Evolutionary conservation across 2,329 filamentous ascomycete genomes (phyloP), one percentile per base, ranked within the genome.

Genomic region (Cordyceps fumosorosea): DNA sequence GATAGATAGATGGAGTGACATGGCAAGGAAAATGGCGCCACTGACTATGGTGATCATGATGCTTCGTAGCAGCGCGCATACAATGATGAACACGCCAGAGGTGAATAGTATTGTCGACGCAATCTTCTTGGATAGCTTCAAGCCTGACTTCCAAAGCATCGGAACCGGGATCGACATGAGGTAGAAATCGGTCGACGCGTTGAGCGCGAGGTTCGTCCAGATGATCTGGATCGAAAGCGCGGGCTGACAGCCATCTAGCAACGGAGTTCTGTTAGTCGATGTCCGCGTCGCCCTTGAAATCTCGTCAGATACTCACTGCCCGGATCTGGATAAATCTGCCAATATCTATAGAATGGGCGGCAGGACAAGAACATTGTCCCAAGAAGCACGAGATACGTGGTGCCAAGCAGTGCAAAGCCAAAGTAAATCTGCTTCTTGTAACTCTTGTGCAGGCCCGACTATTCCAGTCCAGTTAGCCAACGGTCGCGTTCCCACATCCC

Each of bases 61-160:
- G 59, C 79, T 81, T 48, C 83, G 81, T 10, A 86, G 71, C 61
- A 84, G 78, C 3, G 80, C 81, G 22, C 79, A 79, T 47, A 80
- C 76, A 66, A 82, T 84, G 54, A 84, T 79, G 66, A 86, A 84
- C 14, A 80, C 67, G 6, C 81, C 83, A 14, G 81, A 81, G 42
- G 78, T 78, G 68, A 85, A 86, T 18, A 87, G 74, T 5, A 83
- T 63, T 2, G 82, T 73, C 0, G 86, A 73, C 3, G 80, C 77
- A 1, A 80, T 65, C 67, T 86, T 87, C 66, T 81, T 81, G 5
- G 73, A 70, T 22, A 76, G 74, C 10, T 72, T 74, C 6, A 87
- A 73, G 5, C 76, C 77, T 0, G 83, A 78, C 62, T 74, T 75
- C 76, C 80, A 84, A 1, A 87, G 72, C 75, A 86, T 80, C 64